Percentiles rank a stretch among this genome's conserved stretches.
These are phyloP conservation scores for Candida cerambycidarum DNA, from an alignment of 805 yeast species.

Conservation along the genomic window DNA sequence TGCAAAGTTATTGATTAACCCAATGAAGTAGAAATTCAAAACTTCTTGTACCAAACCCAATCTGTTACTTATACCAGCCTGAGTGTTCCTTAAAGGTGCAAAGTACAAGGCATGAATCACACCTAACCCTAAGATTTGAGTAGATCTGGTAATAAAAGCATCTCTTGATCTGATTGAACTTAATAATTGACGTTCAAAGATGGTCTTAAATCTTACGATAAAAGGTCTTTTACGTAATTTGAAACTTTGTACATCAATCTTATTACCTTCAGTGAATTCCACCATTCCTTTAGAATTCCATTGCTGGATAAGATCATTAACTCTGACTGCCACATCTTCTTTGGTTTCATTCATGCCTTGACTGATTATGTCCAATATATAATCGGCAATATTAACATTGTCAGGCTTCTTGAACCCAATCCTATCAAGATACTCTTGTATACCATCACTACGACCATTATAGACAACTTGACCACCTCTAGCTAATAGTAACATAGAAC, in stretches of 20 bases:
- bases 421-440: slow-evolving; percentile 47
- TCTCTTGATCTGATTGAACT: slow-evolving; percentile 45
- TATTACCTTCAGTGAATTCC: slow-evolving; percentile 2
- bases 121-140: slow-evolving; percentile 65
- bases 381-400: slow-evolving; percentile 71
- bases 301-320: slow-evolving; percentile 23
- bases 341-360: slow-evolving; percentile 27
- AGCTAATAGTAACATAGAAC: slow-evolving; percentile 68
- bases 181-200: slow-evolving; percentile 33
- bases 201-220: slow-evolving; percentile 26
- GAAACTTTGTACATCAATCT: slow-evolving; percentile 27
- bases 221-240: slow-evolving; percentile 25
- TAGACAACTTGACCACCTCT: slow-evolving; percentile 72
- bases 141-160: slow-evolving; percentile 59
- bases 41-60: slow-evolving; percentile 77
- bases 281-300: slow-evolving; percentile 22
- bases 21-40: slow-evolving; percentile 70
- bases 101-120: slow-evolving; percentile 67
- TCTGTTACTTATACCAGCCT: slow-evolving; percentile 60
- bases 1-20: slow-evolving; percentile 75
- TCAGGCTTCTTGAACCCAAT: slow-evolving; percentile 54
- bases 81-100: slow-evolving; percentile 37
- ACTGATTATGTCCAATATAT: slow-evolving; percentile 67
- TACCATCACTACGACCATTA: slow-evolving; percentile 52
- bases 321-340: slow-evolving; percentile 21